phyloP scores from a whole-genome alignment of 805 yeast species.

The Candida caryicola region DNA sequence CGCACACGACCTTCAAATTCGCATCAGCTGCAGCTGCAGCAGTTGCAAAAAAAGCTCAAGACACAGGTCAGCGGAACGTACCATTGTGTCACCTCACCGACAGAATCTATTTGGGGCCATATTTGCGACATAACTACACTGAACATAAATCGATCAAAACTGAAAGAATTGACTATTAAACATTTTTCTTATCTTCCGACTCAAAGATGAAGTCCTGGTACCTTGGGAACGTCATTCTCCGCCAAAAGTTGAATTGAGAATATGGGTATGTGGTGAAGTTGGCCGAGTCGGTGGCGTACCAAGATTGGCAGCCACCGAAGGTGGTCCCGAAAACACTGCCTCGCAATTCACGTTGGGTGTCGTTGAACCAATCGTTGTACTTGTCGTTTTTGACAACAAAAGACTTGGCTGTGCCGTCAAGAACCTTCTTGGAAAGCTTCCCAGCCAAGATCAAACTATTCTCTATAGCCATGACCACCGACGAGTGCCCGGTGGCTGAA shows the following conservation, averaged over 20 bases:
- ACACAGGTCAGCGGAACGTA: too few species aligned
- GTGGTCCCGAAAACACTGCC: constrained; percentile 34
- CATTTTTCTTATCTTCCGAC: constrained; percentile 3
- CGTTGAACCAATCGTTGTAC: constrained; percentile 34
- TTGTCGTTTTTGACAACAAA: constrained; percentile 29
- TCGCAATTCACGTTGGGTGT: constrained; percentile 23
- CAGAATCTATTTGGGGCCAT: too few species aligned
- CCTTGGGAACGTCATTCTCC: constrained; percentile 23
- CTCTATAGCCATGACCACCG: constrained; percentile 39
- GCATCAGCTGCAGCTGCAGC: too few species aligned
- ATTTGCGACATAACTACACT: too few species aligned
- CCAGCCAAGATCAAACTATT: constrained; percentile 25
- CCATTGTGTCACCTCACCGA: too few species aligned
- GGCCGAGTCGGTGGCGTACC: constrained; percentile 31
- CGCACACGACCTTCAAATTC: too few species aligned
- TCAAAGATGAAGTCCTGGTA: constrained; percentile 22
- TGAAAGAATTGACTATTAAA: constrained; percentile 4
- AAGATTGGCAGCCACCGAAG: constrained; percentile 42
- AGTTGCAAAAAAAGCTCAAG: too few species aligned
- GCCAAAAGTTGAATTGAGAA: constrained; percentile 33
- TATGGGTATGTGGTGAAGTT: constrained; percentile 38
- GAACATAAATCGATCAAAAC: too few species aligned
- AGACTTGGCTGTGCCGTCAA: constrained; percentile 26
- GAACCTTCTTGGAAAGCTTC: constrained; percentile 23
- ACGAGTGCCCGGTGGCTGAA: constrained; percentile 42